Evolutionary conservation across 345 rosid species (phyloP), one percentile per base, ranked within the genome.

Genomic region (Aurinia saxatilis): DNA sequence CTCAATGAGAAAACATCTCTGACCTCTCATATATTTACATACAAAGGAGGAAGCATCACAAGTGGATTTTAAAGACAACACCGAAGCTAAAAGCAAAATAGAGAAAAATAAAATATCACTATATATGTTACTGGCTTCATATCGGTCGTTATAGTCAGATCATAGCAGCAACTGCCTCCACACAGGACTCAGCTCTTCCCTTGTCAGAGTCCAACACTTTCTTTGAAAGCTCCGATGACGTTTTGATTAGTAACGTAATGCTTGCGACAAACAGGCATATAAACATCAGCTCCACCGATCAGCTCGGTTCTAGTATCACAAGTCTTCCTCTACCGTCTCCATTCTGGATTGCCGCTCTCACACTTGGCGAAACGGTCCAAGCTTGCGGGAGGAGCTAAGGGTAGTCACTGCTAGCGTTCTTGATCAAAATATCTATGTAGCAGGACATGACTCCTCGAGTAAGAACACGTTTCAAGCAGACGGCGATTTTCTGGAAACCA

Each of bases 191-290:
- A 7, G 39, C 23, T 48, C 50, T 71, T 47, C 57, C 57, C 59
- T 73, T 74, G 10, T 35, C 64, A 42, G 80, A 54, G 50, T 75
- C 76, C 53, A 63, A 25, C 5, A 52, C 74, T 35, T 35, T 66
- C 63, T 45, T 78, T 5, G 79, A 71, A n/a, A 11, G 82, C 70
- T 56, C 72, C 75, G 25, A 62, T 57, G 29, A 70, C 85, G 8
- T 63, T 66, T 47, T 85, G 83, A 4, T 86, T 78, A 38, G 60
- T 66, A 11, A 82, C 70, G 31, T 90, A 87, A 66, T 87, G 98
- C 42, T 79, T 84, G 6, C 95, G 91, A 72, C 98, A 92, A 15
- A 84, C 90, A 0, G 91, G 99, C 97, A 90, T 85, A 74, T 93
- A 90, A 11, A 87, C 71, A 49, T 85, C 90, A 40, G 85, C 77